Conservation (phyloP, 768 basidiomycete genomes). For the Kwoniella pini region DNA sequence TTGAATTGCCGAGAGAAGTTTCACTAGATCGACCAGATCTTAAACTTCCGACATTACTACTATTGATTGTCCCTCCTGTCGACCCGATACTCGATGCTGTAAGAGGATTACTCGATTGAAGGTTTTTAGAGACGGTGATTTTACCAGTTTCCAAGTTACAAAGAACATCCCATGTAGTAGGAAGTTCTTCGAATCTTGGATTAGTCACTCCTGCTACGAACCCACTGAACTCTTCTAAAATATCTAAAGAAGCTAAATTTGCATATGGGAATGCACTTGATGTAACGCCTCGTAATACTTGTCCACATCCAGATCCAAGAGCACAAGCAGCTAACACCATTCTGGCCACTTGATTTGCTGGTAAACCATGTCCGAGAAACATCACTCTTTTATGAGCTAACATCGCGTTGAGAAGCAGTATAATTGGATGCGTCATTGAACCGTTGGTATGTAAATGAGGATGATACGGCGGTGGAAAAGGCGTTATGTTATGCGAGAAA, state of each 20-base stretch:
- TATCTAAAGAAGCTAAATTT: slow-evolving; percentile 75
- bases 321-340: slow-evolving; percentile 95
- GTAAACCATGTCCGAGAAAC: slow-evolving; percentile 85
- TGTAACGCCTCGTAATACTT: slow-evolving; percentile 74
- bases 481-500: slow-evolving; percentile 67
- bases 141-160: slow-evolving; percentile 86
- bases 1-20: slow-evolving; percentile 56
- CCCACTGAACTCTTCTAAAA: slow-evolving; percentile 80
- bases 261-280: slow-evolving; percentile 95
- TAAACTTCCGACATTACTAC: slow-evolving; percentile 17
- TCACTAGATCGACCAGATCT: slow-evolving; percentile 29
- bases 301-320: slow-evolving; percentile 85
- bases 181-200: slow-evolving; percentile 86
- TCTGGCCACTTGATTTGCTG: slow-evolving; percentile 84
- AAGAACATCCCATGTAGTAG: slow-evolving; percentile 82
- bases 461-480: slow-evolving; percentile 65
- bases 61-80: neutral
- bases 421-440: slow-evolving; percentile 84
- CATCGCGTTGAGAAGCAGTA: slow-evolving; percentile 92
- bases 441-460: slow-evolving; percentile 94
- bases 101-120: slow-evolving; percentile 51
- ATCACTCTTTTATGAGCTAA: slow-evolving; percentile 94
- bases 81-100: neutral
- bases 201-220: slow-evolving; percentile 98
- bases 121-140: slow-evolving; percentile 84